These are phyloP conservation scores for Starmerella stigmatis DNA, from an alignment of 805 yeast genomes.

Conservation along the genomic window DNA sequence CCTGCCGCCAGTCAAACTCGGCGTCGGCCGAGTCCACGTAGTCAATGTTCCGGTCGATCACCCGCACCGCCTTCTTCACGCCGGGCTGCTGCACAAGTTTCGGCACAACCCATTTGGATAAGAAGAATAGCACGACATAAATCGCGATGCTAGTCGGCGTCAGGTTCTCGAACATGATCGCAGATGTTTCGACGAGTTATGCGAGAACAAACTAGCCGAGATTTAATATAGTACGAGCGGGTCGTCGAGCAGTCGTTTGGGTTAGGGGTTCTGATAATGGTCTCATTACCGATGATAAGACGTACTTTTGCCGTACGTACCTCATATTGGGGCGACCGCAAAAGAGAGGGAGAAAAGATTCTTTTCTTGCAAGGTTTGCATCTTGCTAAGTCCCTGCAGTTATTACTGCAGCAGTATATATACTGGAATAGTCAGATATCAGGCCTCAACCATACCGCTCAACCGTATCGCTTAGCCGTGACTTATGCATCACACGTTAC, in stretches of 20 bases:
- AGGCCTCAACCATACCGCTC: too few relatives aligned
- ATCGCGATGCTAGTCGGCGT: constrained; percentile 8
- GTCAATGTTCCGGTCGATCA: constrained; percentile 15
- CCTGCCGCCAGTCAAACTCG: constrained; percentile 11
- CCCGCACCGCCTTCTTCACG: constrained; percentile 12
- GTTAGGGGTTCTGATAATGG: constrained; percentile 2
- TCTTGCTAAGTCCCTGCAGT: too few relatives aligned
- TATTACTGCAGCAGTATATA: too few relatives aligned
- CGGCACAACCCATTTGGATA: constrained; percentile 12
- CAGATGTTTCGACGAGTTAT: too few relatives aligned
- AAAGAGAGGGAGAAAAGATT: too few relatives aligned
- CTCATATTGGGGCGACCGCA: too few relatives aligned
- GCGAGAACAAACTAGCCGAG: not conserved
- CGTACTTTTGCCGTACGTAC: too few relatives aligned
- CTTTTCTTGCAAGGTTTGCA: too few relatives aligned
- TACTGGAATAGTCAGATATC: too few relatives aligned
- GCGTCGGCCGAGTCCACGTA: constrained; percentile 12
- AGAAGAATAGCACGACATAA: constrained; percentile 7
- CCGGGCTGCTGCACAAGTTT: constrained; percentile 4
- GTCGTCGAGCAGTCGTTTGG: not conserved
- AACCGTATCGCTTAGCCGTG: too few relatives aligned
- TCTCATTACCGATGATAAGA: constrained; percentile 6
- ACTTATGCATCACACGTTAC: too few relatives aligned
- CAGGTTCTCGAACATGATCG: constrained; percentile 18
- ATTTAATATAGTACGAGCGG: too few relatives aligned